These are phyloP conservation scores for Candida insectorum DNA, from an alignment of 805 yeast species.

Conservation along the genomic window DNA sequence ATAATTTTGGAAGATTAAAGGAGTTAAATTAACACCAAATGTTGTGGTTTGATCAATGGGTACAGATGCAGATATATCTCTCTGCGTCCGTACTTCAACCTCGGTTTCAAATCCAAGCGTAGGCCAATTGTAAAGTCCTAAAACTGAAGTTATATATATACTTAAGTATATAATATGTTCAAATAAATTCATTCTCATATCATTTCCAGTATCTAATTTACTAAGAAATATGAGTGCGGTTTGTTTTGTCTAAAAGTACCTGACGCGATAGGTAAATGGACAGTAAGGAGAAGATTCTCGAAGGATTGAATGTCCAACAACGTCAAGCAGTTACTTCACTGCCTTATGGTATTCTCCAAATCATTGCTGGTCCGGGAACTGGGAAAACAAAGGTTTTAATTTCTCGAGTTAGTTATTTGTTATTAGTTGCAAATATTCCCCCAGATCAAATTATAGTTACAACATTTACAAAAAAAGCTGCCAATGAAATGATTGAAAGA, in stretches of 20 bases:
- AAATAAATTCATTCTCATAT: too few species aligned
- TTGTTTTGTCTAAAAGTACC: too few species aligned
- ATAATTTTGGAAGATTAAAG: constrained; percentile 23
- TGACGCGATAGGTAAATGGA: too few species aligned
- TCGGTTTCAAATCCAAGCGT: constrained; percentile 4
- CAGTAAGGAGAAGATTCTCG: too few species aligned
- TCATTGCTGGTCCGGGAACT: constrained; percentile 62
- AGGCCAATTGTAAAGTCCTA: constrained; percentile 15
- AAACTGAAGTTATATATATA: too few species aligned
- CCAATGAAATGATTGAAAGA: constrained; percentile 76
- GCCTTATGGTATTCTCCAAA: constrained; percentile 38
- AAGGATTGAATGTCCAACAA: constrained; percentile 39
- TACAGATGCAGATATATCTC: constrained; percentile 28
- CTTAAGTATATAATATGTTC: too few species aligned
- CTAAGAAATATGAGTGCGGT: too few species aligned
- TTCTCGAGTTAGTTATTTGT: constrained; percentile 69
- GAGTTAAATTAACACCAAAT: constrained; percentile 30
- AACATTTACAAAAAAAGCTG: constrained; percentile 92
- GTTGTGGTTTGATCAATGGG: constrained; percentile 33
- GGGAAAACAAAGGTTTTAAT: constrained; percentile 83
- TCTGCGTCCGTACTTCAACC: constrained; percentile 27
- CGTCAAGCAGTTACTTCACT: constrained; percentile 42
- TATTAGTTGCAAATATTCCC: constrained; percentile 46
- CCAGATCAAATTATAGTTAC: constrained; percentile 76
- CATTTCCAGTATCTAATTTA: too few species aligned